phyloP scores from a whole-genome alignment of 2,329 filamentous ascomycete species.

The Fusarium odoratissimum region DNA sequence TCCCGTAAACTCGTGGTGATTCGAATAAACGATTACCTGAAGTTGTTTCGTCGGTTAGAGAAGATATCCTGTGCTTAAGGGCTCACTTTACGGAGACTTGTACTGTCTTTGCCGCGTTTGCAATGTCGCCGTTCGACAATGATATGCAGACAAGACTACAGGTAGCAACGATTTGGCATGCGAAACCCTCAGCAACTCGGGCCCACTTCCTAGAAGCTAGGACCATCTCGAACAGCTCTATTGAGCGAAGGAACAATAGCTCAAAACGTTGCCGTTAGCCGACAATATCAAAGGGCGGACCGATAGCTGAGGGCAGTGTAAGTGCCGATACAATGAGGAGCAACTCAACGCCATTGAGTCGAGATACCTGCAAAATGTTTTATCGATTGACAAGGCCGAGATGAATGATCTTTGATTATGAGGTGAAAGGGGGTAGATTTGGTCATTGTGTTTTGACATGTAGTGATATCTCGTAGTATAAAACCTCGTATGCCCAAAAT shows the following conservation, averaged over 20 bases:
- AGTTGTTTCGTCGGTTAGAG: not conserved
- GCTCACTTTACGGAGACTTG: not conserved
- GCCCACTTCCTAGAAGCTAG: not conserved
- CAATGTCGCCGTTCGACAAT: not conserved
- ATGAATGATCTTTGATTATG: not conserved
- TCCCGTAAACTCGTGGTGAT: not conserved
- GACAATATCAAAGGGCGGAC: slow-evolving; percentile 24
- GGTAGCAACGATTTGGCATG: not conserved
- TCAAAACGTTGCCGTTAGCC: not conserved
- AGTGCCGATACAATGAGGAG: not conserved
- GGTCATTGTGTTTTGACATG: not conserved
- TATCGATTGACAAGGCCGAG: not conserved
- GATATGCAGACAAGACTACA: not conserved
- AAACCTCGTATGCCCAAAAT: not conserved
- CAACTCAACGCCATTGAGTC: slow-evolving; percentile 6
- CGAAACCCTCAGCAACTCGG: not conserved
- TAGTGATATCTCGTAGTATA: slow-evolving; percentile 3
- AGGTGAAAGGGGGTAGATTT: not conserved
- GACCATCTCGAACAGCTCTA: not conserved
- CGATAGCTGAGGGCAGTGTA: not conserved
- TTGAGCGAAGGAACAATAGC: slow-evolving; percentile 1
- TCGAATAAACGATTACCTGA: too few species aligned
- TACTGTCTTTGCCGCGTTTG: not conserved
- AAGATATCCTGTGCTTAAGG: too few species aligned
- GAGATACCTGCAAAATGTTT: not conserved